phyloP scores from a whole-genome alignment of 2,329 filamentous ascomycete genomes.

The Didymella pomorum region DNA sequence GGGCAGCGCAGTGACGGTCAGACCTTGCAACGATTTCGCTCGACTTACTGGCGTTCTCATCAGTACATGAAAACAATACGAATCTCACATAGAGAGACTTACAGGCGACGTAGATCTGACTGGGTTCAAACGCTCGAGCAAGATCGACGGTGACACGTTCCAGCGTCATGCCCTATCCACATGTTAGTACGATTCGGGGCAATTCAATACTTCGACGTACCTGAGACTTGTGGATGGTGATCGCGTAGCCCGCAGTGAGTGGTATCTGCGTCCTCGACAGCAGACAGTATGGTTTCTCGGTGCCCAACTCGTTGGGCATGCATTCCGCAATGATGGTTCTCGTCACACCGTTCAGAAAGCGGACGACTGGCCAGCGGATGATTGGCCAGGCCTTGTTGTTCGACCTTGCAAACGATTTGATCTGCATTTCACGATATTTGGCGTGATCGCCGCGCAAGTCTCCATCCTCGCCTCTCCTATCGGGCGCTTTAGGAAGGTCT shows the following conservation, averaged over 20 bases:
- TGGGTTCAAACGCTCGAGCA: constrained; percentile 60
- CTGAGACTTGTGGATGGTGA: constrained; percentile 67
- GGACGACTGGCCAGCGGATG: constrained; percentile 63
- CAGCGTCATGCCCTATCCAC: constrained; percentile 65
- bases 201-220: constrained; percentile 5
- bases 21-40: constrained; percentile 60
- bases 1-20: constrained; percentile 53
- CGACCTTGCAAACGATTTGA: constrained; percentile 52
- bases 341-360: constrained; percentile 59
- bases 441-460: constrained; percentile 50
- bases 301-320: constrained; percentile 58
- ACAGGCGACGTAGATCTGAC: constrained; percentile 69
- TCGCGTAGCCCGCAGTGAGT: constrained; percentile 66
- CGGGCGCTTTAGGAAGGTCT: constrained; percentile 39
- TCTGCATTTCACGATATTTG: constrained; percentile 47
- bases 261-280: constrained; percentile 69
- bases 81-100: constrained; percentile 11
- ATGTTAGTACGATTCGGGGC: neutral
- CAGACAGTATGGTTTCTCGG: constrained; percentile 56
- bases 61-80: neutral
- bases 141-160: constrained; percentile 66
- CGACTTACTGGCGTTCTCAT: constrained; percentile 56
- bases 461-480: constrained; percentile 4
- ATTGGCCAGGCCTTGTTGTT: constrained; percentile 62
- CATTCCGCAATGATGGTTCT: constrained; percentile 62